A percentile compares a stretch with the other conserved stretches of the same genome.
Conservation (phyloP, 2,329 filamentous ascomycete genomes). For the Acarospora socialis region DNA sequence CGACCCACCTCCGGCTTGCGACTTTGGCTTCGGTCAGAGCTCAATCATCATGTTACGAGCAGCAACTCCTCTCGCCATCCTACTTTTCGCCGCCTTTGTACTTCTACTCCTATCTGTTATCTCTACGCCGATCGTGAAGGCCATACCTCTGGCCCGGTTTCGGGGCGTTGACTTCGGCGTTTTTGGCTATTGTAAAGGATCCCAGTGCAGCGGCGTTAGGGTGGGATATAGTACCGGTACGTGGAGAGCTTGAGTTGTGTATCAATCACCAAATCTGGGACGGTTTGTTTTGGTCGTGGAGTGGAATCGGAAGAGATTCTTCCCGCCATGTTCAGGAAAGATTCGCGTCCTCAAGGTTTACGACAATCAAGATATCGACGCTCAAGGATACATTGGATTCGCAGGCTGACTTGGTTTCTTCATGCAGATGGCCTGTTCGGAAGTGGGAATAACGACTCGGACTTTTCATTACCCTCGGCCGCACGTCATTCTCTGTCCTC, state of each 20-base stretch:
- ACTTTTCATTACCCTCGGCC: slow-evolving; percentile 48
- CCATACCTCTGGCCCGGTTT: slow-evolving; percentile 69
- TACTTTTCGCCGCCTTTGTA: slow-evolving; percentile 74
- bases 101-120: slow-evolving; percentile 74
- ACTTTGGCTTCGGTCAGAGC: slow-evolving; percentile 9
- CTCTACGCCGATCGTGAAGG: slow-evolving; percentile 79
- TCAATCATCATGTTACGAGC: slow-evolving; percentile 63
- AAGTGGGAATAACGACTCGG: slow-evolving; percentile 28
- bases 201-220: slow-evolving; percentile 54
- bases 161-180: slow-evolving; percentile 74
- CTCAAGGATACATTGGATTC: too few species aligned
- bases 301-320: too few species aligned
- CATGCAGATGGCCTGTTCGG: slow-evolving; percentile 33
- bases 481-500: slow-evolving; percentile 60
- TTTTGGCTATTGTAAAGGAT: slow-evolving; percentile 67
- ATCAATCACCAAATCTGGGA: too few species aligned
- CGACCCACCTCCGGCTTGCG: too few species aligned
- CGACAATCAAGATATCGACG: too few species aligned
- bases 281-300: too few species aligned
- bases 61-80: slow-evolving; percentile 74
- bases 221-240: slow-evolving; percentile 78
- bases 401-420: not conserved
- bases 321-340: too few species aligned
- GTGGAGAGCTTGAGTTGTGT: too few species aligned
- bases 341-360: too few species aligned